phyloP scores from a whole-genome alignment of 208 protist genomes.

The Endotrypanum monterogeii region DNA sequence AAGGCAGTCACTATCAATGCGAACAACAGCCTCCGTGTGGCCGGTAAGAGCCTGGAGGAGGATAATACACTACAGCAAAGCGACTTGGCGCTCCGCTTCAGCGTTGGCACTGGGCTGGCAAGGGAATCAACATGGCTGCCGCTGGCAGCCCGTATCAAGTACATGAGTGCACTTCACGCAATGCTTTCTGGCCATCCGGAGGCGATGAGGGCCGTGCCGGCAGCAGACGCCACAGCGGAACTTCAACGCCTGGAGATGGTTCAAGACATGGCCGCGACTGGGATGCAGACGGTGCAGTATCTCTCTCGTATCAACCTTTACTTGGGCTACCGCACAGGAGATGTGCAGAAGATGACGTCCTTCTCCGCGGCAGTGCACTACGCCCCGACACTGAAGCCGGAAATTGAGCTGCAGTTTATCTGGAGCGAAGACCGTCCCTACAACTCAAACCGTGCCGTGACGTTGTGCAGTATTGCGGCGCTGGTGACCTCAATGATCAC shows the following conservation, averaged over 20 bases:
- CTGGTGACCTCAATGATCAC: constrained; percentile 45
- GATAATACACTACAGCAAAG: constrained; percentile 33
- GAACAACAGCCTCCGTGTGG: constrained; percentile 14
- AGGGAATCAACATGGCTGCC: constrained; percentile 82
- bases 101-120: constrained; percentile 50
- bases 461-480: constrained; percentile 41
- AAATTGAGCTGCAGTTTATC: constrained; percentile 45
- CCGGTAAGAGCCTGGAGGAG: constrained; percentile 9
- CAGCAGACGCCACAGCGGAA: neutral
- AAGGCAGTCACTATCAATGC: constrained; percentile 30
- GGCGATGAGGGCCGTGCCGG: constrained; percentile 3
- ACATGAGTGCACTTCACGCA: constrained; percentile 6
- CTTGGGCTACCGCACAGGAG: constrained; percentile 67
- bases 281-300: constrained; percentile 27
- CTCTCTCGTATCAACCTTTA: constrained; percentile 45
- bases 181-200: neutral
- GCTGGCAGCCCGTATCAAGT: constrained; percentile 30
- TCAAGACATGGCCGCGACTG: neutral
- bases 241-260: constrained; percentile 4
- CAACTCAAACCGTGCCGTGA: constrained; percentile 61
- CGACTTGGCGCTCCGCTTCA: constrained; percentile 61
- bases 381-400: constrained; percentile 16
- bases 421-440: constrained; percentile 73
- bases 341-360: constrained; percentile 60
- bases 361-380: constrained; percentile 47